Evolutionary conservation across 306 rosid genomes (phyloP), one percentile per base, ranked within the genome.

Genomic region (Ammopiptanthus mongolicus): DNA sequence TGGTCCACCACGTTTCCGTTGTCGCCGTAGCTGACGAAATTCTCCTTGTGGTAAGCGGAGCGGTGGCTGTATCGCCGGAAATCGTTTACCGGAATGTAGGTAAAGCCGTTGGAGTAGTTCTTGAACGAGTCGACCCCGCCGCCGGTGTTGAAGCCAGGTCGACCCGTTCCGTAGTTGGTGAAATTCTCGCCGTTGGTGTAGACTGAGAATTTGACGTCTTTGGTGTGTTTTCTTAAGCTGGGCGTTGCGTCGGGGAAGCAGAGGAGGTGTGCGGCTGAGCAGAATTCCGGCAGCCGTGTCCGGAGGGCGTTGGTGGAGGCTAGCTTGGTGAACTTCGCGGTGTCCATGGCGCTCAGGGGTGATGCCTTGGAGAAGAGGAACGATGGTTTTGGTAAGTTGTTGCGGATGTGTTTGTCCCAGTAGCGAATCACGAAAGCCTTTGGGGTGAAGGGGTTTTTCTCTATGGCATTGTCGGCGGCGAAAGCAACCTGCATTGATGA

Each of bases 51-150:
- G 1, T 81, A 78, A 15, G 82, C 53, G n/a, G 96, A 79, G 39
- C 46, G 66, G 0, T 85, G 90, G 84, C 98, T 94, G 86, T 94
- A 94, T 1, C 86, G 83, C 0, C 95, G 85, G 91, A 91, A 94
- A 17, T 90, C 89, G 75, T 86, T 86, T 8, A 86, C 74, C 8
- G 88, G 70, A 3, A 59, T 5, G 68, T 51, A 13, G 6, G 0
- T 2, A 19, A 63, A 2, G 1, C 21, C 76, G 2, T 57, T 15
- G 41, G 96, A 88, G 87, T 94, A 94, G 83, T 86, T 81, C 60
- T 87, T 87, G 84, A 94, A 94, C 23, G 80, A 59, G 77, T 90
- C 89, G 13, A 79, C 1, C 8, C 97, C 94, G 1, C 80, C 88
- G 19, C n/a, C n/a, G n/a, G n/a, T n/a, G n/a, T n/a, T n/a, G n/a